Percentiles rank a stretch among this genome's conserved stretches.
phyloP scores from a whole-genome alignment of 805 yeast species.

The Starmerella apis region DNA sequence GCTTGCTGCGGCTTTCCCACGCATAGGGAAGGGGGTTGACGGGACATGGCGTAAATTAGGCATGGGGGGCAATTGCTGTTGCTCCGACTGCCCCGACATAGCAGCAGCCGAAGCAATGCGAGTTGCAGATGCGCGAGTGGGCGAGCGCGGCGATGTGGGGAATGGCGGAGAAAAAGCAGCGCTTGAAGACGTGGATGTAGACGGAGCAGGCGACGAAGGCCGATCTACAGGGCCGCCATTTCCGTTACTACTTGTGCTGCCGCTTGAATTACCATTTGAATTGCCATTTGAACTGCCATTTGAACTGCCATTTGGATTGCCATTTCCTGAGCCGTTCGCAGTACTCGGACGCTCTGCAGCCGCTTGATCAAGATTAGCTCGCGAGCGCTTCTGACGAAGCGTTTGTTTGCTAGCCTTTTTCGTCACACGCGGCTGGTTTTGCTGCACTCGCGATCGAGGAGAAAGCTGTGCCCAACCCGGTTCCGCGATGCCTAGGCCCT shows the following conservation, averaged over 20 bases:
- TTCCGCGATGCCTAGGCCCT: conserved; percentile 22
- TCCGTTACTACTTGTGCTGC: background rate
- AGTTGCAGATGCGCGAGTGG: background rate
- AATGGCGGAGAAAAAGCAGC: background rate
- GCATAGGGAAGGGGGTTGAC: background rate
- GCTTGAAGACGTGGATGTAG: background rate
- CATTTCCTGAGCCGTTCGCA: background rate
- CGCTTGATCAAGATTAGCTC: conserved; percentile 10
- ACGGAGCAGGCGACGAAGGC: background rate
- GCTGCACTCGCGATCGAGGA: conserved; percentile 11
- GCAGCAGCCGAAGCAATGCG: background rate
- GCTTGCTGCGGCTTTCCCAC: conserved; percentile 18
- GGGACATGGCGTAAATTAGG: background rate
- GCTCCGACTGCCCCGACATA: background rate
- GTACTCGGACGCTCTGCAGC: background rate
- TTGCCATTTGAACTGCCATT: background rate
- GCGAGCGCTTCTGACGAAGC: conserved; percentile 15
- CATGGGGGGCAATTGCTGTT: background rate
- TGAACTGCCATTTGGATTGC: background rate
- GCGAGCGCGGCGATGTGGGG: conserved; percentile 1
- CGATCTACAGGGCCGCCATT: background rate
- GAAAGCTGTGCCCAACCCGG: conserved; percentile 13
- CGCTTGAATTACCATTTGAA: background rate
- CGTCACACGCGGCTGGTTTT: conserved; percentile 16
- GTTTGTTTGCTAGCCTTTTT: conserved; percentile 20